A percentile compares a stretch with the other conserved stretches of the same genome.
Evolutionary conservation across 176 grass and related monocot genomes (phyloP).

Genomic region (Aegilops sharonensis): DNA sequence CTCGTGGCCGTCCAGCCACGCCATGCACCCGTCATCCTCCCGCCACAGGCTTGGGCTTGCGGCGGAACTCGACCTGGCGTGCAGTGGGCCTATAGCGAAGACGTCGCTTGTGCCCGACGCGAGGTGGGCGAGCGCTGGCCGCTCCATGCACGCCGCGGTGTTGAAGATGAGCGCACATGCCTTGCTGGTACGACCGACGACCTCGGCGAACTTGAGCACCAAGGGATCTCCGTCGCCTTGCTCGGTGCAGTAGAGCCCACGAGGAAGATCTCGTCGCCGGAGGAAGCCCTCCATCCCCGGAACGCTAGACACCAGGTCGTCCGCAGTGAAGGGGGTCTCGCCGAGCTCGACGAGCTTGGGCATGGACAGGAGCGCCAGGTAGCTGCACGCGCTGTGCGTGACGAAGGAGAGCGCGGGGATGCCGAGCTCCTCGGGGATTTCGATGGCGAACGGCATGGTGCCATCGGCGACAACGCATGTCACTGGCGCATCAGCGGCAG

Average conservation of each 20-base stretch:
- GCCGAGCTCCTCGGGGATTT: neutral
- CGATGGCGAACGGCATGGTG: neutral
- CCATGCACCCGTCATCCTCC: neutral
- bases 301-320: neutral
- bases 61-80: neutral
- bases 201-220: neutral
- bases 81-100: neutral
- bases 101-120: neutral
- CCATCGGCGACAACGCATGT: neutral
- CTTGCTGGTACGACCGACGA: neutral
- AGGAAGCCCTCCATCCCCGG: neutral
- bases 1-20: neutral
- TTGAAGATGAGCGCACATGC: neutral
- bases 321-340: neutral
- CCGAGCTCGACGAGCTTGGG: neutral
- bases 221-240: neutral
- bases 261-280: neutral
- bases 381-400: neutral
- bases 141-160: neutral
- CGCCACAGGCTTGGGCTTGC: neutral
- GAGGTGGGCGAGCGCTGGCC: neutral
- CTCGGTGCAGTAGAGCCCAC: neutral
- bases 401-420: neutral
- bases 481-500: neutral
- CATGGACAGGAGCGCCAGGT: neutral